Percentiles rank a stretch among this genome's conserved stretches.
phyloP scores from a whole-genome alignment of 2,329 filamentous ascomycete species.

The Colletotrichum orchidophilum region DNA sequence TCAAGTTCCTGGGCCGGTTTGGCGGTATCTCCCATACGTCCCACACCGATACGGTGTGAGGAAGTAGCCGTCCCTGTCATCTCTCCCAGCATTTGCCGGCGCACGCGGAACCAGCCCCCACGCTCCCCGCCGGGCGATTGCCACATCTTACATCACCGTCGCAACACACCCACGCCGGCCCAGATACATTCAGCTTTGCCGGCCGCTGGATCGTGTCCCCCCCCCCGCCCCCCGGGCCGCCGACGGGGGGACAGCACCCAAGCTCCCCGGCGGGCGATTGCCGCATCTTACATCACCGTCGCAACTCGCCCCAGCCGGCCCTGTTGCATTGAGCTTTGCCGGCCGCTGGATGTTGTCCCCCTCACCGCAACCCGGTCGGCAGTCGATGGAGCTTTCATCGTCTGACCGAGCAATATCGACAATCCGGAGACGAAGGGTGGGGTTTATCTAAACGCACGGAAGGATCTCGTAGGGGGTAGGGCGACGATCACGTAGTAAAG shows the following conservation, averaged over 20 bases:
- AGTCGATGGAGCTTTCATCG: not conserved
- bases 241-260: not conserved
- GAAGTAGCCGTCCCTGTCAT: too few species aligned
- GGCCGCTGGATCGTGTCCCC: too few species aligned
- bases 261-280: conserved; percentile 12
- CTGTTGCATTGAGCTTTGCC: not conserved
- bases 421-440: not conserved
- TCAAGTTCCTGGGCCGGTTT: too few species aligned
- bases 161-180: too few species aligned
- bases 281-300: conserved; percentile 28
- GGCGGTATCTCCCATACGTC: not conserved
- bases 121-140: too few species aligned
- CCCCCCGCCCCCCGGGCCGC: too few species aligned
- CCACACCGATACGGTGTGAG: not conserved
- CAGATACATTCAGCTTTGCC: too few species aligned
- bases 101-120: too few species aligned
- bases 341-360: not conserved
- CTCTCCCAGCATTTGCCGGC: too few species aligned
- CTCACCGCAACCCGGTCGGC: not conserved
- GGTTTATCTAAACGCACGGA: not conserved
- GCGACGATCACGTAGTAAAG: not conserved
- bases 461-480: not conserved
- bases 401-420: not conserved
- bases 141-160: too few species aligned
- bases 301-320: too few species aligned